Conservation (phyloP, 2,329 filamentous ascomycete species). For the Colletotrichum endophyticum region DNA sequence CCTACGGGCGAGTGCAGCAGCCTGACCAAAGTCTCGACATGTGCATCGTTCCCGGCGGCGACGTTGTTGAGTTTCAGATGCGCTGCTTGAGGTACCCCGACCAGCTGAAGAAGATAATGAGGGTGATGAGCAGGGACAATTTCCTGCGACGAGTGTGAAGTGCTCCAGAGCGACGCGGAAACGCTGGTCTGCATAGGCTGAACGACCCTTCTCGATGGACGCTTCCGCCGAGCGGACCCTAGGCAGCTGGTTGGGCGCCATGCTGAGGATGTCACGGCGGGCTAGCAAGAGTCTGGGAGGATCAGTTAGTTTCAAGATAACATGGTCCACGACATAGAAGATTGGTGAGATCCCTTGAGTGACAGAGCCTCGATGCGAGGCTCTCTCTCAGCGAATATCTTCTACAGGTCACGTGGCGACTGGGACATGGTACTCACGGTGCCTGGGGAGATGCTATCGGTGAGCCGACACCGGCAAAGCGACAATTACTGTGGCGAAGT, state of each 20-base stretch:
- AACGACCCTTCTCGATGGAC: slow-evolving; percentile 36
- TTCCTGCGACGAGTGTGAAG: slow-evolving; percentile 33
- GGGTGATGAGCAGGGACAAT: slow-evolving; percentile 7
- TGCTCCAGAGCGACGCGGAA: slow-evolving; percentile 39
- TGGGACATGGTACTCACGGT: background rate
- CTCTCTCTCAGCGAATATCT: background rate
- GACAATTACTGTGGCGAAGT: background rate
- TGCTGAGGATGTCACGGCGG: background rate
- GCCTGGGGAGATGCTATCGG: background rate
- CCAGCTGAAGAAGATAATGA: background rate
- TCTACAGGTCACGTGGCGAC: background rate
- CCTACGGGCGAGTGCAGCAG: slow-evolving; percentile 31
- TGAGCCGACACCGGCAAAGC: background rate
- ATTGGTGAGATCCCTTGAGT: background rate
- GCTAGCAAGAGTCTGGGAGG: background rate
- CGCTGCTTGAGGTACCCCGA: slow-evolving; percentile 12
- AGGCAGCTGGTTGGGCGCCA: background rate
- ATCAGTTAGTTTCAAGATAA: background rate
- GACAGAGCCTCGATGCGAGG: background rate
- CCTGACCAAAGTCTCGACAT: slow-evolving; percentile 39
- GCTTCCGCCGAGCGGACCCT: slow-evolving; percentile 27
- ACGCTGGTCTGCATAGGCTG: slow-evolving; percentile 34
- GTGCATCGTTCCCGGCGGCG: slow-evolving; percentile 38
- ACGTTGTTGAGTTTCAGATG: slow-evolving; percentile 30
- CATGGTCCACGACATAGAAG: background rate